These are phyloP conservation scores for Cyclotella kingstonii DNA, from an alignment of 108 stramenopile species.

Conservation along the genomic window DNA sequence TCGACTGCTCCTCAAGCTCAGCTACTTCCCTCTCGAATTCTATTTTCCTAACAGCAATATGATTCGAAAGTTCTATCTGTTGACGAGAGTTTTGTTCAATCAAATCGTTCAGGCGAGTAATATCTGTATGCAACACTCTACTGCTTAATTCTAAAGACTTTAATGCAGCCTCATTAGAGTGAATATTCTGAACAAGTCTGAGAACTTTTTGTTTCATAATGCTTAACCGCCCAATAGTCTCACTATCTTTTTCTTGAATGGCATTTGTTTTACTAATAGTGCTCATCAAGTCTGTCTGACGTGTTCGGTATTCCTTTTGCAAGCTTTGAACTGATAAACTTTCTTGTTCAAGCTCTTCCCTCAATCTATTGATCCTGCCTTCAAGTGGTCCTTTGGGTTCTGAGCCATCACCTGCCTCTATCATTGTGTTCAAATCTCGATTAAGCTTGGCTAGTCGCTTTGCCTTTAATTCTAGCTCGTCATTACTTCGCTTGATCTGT, in stretches of 20 bases:
- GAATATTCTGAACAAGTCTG: conserved; percentile 52
- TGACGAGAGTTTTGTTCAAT: conserved; percentile 61
- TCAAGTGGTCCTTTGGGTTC: conserved; percentile 80
- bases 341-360: conserved; percentile 58
- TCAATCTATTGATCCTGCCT: conserved; percentile 66
- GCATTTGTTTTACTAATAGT: conserved; percentile 51
- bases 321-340: conserved; percentile 29
- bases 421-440: conserved; percentile 76
- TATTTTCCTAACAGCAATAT: conserved; percentile 46
- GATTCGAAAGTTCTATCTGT: conserved; percentile 45
- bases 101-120: conserved; percentile 68
- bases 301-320: conserved; percentile 64
- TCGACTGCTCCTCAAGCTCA: conserved; percentile 55
- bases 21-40: conserved; percentile 71
- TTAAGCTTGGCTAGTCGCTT: conserved; percentile 72
- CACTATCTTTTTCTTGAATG: conserved; percentile 51
- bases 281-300: conserved; percentile 68
- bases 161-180: conserved; percentile 48
- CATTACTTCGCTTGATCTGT: conserved; percentile 79
- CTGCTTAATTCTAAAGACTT: conserved; percentile 50
- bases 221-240: conserved; percentile 49
- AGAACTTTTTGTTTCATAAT: conserved; percentile 65
- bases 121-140: conserved; percentile 67
- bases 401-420: conserved; percentile 55
- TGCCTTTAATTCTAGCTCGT: conserved; percentile 87